These are phyloP conservation scores for Penicillium bialowiezense DNA, from an alignment of 495 filamentous ascomycete genomes.

Conservation along the genomic window DNA sequence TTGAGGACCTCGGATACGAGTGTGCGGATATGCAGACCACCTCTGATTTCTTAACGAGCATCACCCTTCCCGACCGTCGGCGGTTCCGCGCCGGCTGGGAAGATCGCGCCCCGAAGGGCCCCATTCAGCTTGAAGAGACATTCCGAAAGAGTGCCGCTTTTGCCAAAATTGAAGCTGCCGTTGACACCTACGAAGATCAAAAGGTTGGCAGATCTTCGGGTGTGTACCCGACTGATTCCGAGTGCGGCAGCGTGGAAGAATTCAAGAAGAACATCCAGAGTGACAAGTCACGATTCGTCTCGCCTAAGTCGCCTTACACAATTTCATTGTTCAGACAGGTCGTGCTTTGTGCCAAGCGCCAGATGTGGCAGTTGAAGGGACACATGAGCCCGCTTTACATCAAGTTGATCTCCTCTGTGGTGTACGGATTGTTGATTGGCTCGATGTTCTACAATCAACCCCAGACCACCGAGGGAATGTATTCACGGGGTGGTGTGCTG, in stretches of 20 bases:
- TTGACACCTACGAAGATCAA: constrained; percentile 46
- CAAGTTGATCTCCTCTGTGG: constrained; percentile 31
- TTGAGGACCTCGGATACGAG: constrained; percentile 77
- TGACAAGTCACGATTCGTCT: constrained; percentile 39
- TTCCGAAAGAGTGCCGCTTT: constrained; percentile 51
- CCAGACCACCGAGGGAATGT: constrained; percentile 46
- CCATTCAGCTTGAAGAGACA: constrained; percentile 61
- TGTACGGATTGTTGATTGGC: constrained; percentile 33
- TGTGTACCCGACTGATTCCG: constrained; percentile 33
- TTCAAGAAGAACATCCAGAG: constrained; percentile 41
- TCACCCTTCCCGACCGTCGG: constrained; percentile 67
- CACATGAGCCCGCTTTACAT: constrained; percentile 32
- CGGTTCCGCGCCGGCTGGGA: constrained; percentile 62
- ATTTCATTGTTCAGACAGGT: constrained; percentile 63
- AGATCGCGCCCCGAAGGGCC: constrained; percentile 62
- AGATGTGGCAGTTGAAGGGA: constrained; percentile 49
- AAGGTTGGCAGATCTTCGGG: constrained; percentile 27
- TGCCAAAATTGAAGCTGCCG: constrained; percentile 44
- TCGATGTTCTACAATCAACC: constrained; percentile 39
- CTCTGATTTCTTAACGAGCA: constrained; percentile 79
- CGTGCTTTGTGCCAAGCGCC: constrained; percentile 57
- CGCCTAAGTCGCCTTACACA: constrained; percentile 51
- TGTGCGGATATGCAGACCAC: constrained; percentile 76
- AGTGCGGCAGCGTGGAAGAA: constrained; percentile 42
- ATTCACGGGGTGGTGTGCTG: constrained; percentile 46